These are phyloP conservation scores for Heterobasidion annosum DNA, from an alignment of 1,284 basidiomycete genomes.

Conservation along the genomic window DNA sequence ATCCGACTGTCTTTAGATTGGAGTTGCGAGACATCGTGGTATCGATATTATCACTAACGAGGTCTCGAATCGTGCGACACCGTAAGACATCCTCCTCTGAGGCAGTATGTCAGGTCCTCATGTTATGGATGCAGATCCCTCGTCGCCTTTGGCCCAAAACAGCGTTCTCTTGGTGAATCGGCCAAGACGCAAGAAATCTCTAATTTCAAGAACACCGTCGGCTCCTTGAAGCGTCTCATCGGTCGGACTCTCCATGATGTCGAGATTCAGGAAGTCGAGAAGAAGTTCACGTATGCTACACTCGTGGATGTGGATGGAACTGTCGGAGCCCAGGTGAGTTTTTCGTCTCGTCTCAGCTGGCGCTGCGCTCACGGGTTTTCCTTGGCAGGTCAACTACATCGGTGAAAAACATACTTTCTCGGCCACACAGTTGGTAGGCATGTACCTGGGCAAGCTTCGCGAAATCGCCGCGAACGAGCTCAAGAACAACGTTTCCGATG, in stretches of 20 bases:
- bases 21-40: constrained; percentile 86
- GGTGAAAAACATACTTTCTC: constrained; percentile 75
- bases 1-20: constrained; percentile 48
- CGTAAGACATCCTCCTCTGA: constrained; percentile 41
- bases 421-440: constrained; percentile 79
- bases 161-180: constrained; percentile 83
- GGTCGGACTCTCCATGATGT: constrained; percentile 72
- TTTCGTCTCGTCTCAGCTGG: neutral
- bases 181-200: constrained; percentile 97
- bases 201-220: constrained; percentile 94
- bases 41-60: constrained; percentile 96
- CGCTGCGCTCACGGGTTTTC: neutral
- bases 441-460: constrained; percentile 82
- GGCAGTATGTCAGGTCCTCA: neutral
- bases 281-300: constrained; percentile 81
- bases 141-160: constrained; percentile 84
- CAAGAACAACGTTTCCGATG: constrained; percentile 77
- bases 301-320: constrained; percentile 77
- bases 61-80: constrained; percentile 90
- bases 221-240: constrained; percentile 81
- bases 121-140: constrained; percentile 54
- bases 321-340: constrained; percentile 74
- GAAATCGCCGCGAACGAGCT: constrained; percentile 81
- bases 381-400: constrained; percentile 70
- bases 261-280: constrained; percentile 76